Percentiles rank a stretch among this genome's conserved stretches.
These are phyloP conservation scores for Corymbia maculata DNA, from an alignment of 345 rosid genomes.

Conservation along the genomic window DNA sequence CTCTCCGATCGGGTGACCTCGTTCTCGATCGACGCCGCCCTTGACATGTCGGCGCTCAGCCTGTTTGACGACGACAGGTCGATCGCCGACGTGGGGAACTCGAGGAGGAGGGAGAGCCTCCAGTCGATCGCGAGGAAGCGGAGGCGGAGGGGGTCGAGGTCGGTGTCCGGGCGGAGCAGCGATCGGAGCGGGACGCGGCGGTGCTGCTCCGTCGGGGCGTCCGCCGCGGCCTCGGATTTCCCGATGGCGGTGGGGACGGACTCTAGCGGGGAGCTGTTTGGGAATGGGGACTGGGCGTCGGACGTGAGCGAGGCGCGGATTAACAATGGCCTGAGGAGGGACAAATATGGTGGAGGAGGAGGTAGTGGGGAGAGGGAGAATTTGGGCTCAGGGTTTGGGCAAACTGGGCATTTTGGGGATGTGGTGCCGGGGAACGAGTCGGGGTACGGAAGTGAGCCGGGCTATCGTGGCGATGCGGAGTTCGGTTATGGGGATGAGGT, in stretches of 20 bases:
- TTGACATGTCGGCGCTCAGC: conserved; percentile 67
- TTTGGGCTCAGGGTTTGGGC: conserved; percentile 29
- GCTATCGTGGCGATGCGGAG: conserved; percentile 95
- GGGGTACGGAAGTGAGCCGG: conserved; percentile 96
- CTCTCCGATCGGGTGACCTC: conserved; percentile 95
- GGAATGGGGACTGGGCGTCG: conserved; percentile 76
- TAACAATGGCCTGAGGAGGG: conserved; percentile 29
- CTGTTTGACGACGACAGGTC: conserved; percentile 60
- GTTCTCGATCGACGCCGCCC: conserved; percentile 40
- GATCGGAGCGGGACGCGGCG: conserved; percentile 84
- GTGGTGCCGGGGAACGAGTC: conserved; percentile 70
- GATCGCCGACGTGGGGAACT: background rate
- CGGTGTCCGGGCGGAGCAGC: conserved; percentile 86
- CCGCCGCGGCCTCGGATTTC: conserved; percentile 82
- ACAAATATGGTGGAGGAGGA: conserved; percentile 24
- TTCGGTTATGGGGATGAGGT: conserved; percentile 89
- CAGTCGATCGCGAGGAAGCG: conserved; percentile 56
- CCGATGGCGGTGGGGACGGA: conserved; percentile 85
- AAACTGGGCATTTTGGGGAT: conserved; percentile 29
- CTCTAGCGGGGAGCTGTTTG: conserved; percentile 92
- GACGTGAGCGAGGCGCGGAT: conserved; percentile 81
- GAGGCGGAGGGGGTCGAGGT: conserved; percentile 78
- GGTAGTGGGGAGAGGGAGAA: conserved; percentile 49
- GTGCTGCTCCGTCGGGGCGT: conserved; percentile 84
- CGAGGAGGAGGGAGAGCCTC: conserved; percentile 19